phyloP scores from a whole-genome alignment of 1,284 basidiomycete species.

The Hemileccinum hortonii region DNA sequence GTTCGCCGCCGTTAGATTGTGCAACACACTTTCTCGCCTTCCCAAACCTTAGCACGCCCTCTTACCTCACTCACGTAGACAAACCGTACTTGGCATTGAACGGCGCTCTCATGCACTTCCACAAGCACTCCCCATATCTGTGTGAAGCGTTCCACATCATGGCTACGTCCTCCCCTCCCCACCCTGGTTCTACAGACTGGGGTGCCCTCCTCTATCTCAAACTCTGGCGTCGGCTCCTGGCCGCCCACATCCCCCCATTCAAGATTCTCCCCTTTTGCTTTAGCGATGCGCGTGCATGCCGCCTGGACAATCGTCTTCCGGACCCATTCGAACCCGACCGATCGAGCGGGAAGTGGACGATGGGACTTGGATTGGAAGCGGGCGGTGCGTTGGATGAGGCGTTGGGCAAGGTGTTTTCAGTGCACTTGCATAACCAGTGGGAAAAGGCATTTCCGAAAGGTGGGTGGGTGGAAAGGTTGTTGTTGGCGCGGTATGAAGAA shows the following conservation, averaged over 20 bases:
- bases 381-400: conserved; percentile 67
- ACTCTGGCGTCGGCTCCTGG: conserved; percentile 82
- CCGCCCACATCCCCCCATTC: conserved; percentile 74
- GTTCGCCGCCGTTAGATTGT: background rate
- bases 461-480: conserved; percentile 79
- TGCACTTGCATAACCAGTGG: conserved; percentile 96
- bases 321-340: conserved; percentile 68
- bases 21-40: background rate
- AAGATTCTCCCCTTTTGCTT: conserved; percentile 92
- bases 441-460: conserved; percentile 72
- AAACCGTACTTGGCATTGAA: conserved; percentile 87
- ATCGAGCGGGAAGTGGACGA: conserved; percentile 51
- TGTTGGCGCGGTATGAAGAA: conserved; percentile 64
- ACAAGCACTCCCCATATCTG: conserved; percentile 85
- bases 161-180: conserved; percentile 68
- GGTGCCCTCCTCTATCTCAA: conserved; percentile 87
- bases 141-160: conserved; percentile 95
- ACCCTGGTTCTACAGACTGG: conserved; percentile 85
- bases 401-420: conserved; percentile 72
- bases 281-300: conserved; percentile 83
- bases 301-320: conserved; percentile 87
- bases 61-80: conserved; percentile 45
- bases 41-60: background rate
- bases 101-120: conserved; percentile 91
- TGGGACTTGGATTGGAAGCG: conserved; percentile 57